Percentiles rank a stretch among this genome's conserved stretches.
Evolutionary conservation across 202 grass and related monocot genomes (phyloP).

Genomic region (Carex sylvatica): DNA sequence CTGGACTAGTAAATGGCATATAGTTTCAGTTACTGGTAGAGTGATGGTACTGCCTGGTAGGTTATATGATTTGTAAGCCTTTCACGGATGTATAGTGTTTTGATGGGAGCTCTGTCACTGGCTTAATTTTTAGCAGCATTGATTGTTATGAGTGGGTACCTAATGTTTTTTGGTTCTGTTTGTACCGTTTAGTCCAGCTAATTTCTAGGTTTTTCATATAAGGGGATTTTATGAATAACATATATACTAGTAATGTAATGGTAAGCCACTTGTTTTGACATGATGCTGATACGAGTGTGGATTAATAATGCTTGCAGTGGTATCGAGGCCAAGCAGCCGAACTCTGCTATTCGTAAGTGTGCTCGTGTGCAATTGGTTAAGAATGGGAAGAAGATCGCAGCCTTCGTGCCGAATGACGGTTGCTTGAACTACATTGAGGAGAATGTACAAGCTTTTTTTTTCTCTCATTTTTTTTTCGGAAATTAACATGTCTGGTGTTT

Average conservation of each 20-base stretch:
- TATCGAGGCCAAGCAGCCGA: slow-evolving; percentile 84
- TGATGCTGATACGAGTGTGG: neutral
- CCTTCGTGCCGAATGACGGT: slow-evolving; percentile 83
- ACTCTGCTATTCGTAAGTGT: slow-evolving; percentile 85
- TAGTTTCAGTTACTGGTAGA: neutral
- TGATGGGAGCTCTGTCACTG: too few relatives aligned
- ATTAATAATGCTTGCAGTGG: slow-evolving; percentile 36
- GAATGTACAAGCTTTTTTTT: slow-evolving; percentile 36
- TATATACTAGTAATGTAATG: neutral
- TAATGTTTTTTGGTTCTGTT: neutral
- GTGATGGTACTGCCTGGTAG: neutral
- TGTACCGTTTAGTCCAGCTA: too few relatives aligned
- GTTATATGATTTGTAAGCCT: neutral
- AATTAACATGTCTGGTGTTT: neutral
- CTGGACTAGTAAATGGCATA: neutral
- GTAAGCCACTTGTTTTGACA: neutral
- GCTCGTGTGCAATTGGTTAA: slow-evolving; percentile 80
- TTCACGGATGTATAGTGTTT: too few relatives aligned
- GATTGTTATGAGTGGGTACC: too few relatives aligned
- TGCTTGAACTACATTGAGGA: slow-evolving; percentile 78
- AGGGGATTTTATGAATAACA: too few relatives aligned
- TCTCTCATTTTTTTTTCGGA: neutral
- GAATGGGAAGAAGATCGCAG: slow-evolving; percentile 88
- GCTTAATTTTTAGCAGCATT: too few relatives aligned
- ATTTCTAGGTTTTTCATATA: too few relatives aligned